Evolutionary conservation across 352 stramenopile genomes (phyloP).

Genomic region (Phytophthora idaei): DNA sequence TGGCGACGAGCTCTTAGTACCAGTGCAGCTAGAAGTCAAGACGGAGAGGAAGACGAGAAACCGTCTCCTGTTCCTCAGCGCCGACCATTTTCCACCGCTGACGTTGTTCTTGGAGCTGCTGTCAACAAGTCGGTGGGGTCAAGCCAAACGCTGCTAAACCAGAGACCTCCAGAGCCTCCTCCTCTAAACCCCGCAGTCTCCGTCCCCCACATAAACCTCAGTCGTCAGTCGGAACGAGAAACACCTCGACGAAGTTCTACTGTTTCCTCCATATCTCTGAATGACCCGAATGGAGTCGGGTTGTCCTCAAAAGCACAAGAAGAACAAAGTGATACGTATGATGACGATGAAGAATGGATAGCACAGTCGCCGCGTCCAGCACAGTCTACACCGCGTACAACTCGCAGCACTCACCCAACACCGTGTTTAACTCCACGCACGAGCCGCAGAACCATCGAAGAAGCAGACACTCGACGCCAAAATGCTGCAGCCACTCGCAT

Average conservation of each 20-base stretch:
- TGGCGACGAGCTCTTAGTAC: slow-evolving; percentile 28
- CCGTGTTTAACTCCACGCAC: slow-evolving; percentile 3
- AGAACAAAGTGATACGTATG: slow-evolving; percentile 11
- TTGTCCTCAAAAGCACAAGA: neutral
- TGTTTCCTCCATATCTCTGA: slow-evolving; percentile 17
- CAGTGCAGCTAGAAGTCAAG: neutral
- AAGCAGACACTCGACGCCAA: slow-evolving; percentile 1
- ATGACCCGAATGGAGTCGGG: neutral
- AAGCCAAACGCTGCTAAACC: slow-evolving; percentile 1
- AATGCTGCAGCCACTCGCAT: slow-evolving; percentile 43
- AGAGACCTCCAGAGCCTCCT: slow-evolving; percentile 1
- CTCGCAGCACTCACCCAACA: neutral
- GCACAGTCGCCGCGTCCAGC: neutral
- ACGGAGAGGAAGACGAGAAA: neutral
- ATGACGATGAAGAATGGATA: slow-evolving; percentile 23
- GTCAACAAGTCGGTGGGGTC: slow-evolving; percentile 12
- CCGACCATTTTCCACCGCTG: slow-evolving; percentile 15
- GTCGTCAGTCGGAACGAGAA: slow-evolving; percentile 9
- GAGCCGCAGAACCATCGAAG: neutral
- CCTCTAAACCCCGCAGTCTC: slow-evolving; percentile 18
- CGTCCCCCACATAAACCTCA: slow-evolving; percentile 19
- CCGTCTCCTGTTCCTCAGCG: neutral
- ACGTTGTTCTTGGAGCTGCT: slow-evolving; percentile 14
- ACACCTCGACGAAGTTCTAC: slow-evolving; percentile 22
- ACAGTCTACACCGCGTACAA: slow-evolving; percentile 6